These are phyloP conservation scores for Curvularia sp. DNA, from an alignment of 2,329 filamentous ascomycete species.

Conservation along the genomic window DNA sequence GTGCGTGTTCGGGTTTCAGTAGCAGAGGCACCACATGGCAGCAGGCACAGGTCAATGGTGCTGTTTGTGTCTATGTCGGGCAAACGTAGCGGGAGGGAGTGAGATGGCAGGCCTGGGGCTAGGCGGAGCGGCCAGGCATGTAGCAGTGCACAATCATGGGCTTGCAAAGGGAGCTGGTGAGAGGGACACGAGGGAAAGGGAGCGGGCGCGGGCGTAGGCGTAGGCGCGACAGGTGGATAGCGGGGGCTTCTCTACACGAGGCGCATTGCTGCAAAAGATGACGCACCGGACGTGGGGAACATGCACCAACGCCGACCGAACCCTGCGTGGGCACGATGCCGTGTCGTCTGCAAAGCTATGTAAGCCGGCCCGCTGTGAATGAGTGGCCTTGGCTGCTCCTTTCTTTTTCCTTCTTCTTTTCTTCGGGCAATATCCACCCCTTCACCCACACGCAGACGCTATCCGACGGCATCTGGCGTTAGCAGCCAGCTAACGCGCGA, in stretches of 20 bases:
- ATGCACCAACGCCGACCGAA: constrained; percentile 23
- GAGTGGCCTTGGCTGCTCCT: too few species aligned
- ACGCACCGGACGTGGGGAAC: constrained; percentile 37
- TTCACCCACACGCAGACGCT: neutral
- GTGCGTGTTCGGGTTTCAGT: constrained; percentile 16
- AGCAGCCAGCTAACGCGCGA: neutral
- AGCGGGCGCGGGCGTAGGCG: constrained; percentile 8
- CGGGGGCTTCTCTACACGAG: constrained; percentile 37
- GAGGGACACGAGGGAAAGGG: constrained; percentile 1
- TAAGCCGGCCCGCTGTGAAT: neutral
- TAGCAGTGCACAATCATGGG: constrained; percentile 36
- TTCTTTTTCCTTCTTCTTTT: too few species aligned
- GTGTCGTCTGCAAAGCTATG: neutral
- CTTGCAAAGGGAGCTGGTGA: constrained; percentile 18
- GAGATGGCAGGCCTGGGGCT: constrained; percentile 20
- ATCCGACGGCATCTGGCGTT: neutral
- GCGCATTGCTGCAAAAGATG: constrained; percentile 28
- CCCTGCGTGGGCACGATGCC: constrained; percentile 1
- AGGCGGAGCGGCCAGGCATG: constrained; percentile 29
- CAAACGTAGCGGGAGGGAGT: neutral
- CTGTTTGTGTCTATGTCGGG: neutral
- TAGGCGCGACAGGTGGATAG: constrained; percentile 26
- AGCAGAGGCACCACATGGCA: constrained; percentile 20
- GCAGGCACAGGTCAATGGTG: constrained; percentile 26
- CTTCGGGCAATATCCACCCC: neutral